Base-by-base conservation (phyloP, 2,329 filamentous ascomycete genomes). In the Didymella segeticola region DNA sequence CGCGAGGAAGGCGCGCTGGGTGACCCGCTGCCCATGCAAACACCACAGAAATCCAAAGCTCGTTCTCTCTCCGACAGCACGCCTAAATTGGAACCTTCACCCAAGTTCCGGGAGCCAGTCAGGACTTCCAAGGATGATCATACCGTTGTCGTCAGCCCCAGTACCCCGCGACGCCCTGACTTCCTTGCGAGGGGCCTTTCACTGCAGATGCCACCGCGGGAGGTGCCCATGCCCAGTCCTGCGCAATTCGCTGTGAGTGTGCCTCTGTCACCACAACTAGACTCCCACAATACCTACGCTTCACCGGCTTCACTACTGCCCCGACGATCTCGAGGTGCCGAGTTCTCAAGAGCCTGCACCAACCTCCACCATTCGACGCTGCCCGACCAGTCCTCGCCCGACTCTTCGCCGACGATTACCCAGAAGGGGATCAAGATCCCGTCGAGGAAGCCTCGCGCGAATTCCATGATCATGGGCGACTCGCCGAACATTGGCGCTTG, bases 281-380 rank as follows among this genome's bases (percentile, higher is more conserved):
- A 96, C 73, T 84, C 90, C 50, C 88, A 89, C 17, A 89, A 92
- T 62, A 91, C 88, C 41, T 96, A 96, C 78, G 89, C 89, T 34
- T 93, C 91, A 1, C 92, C 93, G 2, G 89, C 90, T 22, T 96
- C 93, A 47, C 89, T 96, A 39, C 83, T 98, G 7, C 93, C 93
- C 15, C 86, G 93, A 60, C 88, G 93, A 57, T 97, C 93, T 25
- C 86, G 93, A 50, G 93, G 93, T 36, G 81, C 97, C 56, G 93
- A 98, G 77, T 98, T 96, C 75, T 93, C 93, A 33, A 85, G 93
- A 63, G 93, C 93, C 10, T 95, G 91, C 58, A 97, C 93, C 10
- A 96, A 93, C 71, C 82, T 99, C 19, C 95, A 98, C 76, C 95
- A 98, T 75, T 97, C 93, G 14, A 98, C 90, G 0, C 83, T 98